phyloP scores from a whole-genome alignment of 2,329 filamentous ascomycete species.

The Incumbomyces delicatus region DNA sequence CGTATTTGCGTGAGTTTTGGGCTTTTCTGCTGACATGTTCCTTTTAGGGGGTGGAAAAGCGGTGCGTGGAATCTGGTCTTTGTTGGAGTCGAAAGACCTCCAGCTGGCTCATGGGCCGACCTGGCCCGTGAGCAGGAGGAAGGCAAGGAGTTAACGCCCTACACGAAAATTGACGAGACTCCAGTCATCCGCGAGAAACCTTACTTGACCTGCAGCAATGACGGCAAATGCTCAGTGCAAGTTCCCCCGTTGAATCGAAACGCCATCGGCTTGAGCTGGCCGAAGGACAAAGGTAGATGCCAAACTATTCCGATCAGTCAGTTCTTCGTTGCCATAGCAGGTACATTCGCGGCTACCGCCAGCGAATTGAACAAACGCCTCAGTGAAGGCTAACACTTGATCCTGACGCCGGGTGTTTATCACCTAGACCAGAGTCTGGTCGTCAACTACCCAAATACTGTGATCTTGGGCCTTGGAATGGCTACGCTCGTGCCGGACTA shows the following conservation, averaged over 20 bases:
- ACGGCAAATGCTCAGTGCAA: background rate
- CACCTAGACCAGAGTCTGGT: background rate
- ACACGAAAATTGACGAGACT: background rate
- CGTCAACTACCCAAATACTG: background rate
- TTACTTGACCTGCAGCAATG: background rate
- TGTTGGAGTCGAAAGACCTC: background rate
- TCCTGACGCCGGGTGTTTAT: conserved; percentile 1
- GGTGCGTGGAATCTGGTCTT: conserved; percentile 1
- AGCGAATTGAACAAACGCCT: background rate
- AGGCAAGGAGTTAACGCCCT: no score
- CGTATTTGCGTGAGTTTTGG: no score
- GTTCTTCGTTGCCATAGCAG: background rate
- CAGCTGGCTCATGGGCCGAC: background rate
- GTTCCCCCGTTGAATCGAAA: background rate
- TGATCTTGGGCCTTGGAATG: conserved; percentile 1
- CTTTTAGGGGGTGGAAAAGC: background rate
- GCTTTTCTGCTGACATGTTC: no score
- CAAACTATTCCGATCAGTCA: no score
- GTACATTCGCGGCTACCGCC: background rate
- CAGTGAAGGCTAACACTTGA: background rate
- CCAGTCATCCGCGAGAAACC: conserved; percentile 1
- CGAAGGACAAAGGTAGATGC: no score
- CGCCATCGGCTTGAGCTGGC: no score
- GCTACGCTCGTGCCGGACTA: background rate
- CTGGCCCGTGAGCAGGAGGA: no score